These are phyloP conservation scores for Cokeromyces recurvatus DNA, from an alignment of 371 early-diverging fungal genomes.

Conservation along the genomic window DNA sequence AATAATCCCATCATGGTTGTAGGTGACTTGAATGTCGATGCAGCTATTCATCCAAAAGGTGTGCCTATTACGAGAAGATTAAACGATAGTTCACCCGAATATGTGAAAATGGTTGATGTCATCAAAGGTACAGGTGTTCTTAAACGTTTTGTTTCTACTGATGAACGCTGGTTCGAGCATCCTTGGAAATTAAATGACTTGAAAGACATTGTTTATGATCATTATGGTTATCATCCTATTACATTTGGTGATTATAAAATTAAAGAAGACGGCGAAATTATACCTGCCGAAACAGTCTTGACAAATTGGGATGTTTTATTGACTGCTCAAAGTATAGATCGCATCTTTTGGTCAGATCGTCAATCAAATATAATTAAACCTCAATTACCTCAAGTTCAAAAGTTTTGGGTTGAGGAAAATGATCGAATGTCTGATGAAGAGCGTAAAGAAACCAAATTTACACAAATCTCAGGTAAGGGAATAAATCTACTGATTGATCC, in stretches of 20 bases:
- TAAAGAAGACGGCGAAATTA: conserved; percentile 28
- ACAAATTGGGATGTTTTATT: conserved; percentile 48
- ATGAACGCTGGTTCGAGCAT: conserved; percentile 17
- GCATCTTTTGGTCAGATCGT: conserved; percentile 45
- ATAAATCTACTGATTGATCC: background rate
- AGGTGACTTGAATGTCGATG: conserved; percentile 78
- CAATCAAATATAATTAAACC: background rate
- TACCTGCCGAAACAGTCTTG: conserved; percentile 57
- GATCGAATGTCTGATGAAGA: conserved; percentile 13
- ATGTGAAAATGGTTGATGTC: conserved; percentile 57
- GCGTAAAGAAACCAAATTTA: conserved; percentile 16
- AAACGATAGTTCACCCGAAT: conserved; percentile 50
- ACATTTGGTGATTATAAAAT: conserved; percentile 65
- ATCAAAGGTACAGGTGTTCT: conserved; percentile 48
- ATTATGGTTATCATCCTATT: conserved; percentile 65
- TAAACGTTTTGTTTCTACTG: conserved; percentile 1
- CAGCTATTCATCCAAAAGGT: conserved; percentile 44
- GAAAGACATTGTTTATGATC: conserved; percentile 50
- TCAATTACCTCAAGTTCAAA: conserved; percentile 18
- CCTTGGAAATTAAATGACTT: conserved; percentile 24
- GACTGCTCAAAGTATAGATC: conserved; percentile 67
- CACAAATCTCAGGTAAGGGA: conserved; percentile 42
- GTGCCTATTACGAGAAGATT: conserved; percentile 28
- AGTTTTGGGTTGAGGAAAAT: conserved; percentile 38
- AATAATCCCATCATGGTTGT: conserved; percentile 56